Conservation (phyloP, 2,329 filamentous ascomycete genomes). For the Elsinoe arachidis region DNA sequence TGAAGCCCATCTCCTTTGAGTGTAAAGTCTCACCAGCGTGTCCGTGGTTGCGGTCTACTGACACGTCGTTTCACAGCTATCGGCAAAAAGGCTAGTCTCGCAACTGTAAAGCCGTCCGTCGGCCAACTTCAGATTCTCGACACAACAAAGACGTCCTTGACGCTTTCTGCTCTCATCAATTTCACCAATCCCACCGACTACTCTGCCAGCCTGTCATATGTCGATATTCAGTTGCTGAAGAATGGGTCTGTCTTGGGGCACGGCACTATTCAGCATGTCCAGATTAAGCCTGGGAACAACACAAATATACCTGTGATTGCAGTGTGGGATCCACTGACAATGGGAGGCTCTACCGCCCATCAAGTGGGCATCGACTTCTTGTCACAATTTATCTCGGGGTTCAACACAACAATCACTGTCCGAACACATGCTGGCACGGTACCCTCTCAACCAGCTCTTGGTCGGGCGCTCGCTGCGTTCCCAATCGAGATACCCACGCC, state of each 20-base stretch:
- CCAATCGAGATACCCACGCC: constrained; percentile 66
- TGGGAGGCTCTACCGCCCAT: constrained; percentile 54
- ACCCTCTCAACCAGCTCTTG: constrained; percentile 63
- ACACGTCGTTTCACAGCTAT: constrained; percentile 27
- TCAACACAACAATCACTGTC: constrained; percentile 70
- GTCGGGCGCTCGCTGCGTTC: constrained; percentile 62
- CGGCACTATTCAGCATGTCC: constrained; percentile 56
- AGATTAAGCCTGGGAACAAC: constrained; percentile 62
- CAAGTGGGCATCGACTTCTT: constrained; percentile 62
- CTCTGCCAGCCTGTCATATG: constrained; percentile 68
- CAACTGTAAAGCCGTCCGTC: constrained; percentile 54
- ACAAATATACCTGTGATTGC: constrained; percentile 58
- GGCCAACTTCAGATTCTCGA: constrained; percentile 63
- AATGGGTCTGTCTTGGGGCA: constrained; percentile 70
- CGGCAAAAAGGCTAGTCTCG: constrained; percentile 36
- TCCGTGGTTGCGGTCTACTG: constrained; percentile 19
- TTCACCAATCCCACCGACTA: constrained; percentile 88
- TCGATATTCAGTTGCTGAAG: constrained; percentile 66
- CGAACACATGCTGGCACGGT: constrained; percentile 63
- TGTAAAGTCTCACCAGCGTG: constrained; percentile 13
- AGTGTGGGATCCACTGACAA: constrained; percentile 61
- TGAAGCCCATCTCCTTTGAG: constrained; percentile 29
- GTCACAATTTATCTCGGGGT: constrained; percentile 76
- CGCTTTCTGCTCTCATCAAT: constrained; percentile 64
- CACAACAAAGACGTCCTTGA: constrained; percentile 63